Percentiles rank a stretch among this genome's conserved stretches.
phyloP scores from a whole-genome alignment of 2,329 filamentous ascomycete genomes.

The Aureobasidium sp. region DNA sequence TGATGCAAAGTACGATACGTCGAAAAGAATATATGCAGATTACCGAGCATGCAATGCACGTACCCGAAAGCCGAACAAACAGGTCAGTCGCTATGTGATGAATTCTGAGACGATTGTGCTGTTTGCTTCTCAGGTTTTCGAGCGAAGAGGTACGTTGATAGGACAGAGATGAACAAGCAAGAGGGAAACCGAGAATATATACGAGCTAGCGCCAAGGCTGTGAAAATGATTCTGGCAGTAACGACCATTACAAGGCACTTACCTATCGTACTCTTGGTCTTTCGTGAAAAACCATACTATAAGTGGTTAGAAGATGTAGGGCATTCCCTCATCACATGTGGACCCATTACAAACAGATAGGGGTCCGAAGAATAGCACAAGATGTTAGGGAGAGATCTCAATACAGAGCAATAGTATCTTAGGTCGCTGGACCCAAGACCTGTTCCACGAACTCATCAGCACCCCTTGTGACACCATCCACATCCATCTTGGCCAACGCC shows the following conservation, averaged over 20 bases:
- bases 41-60: neutral
- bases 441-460: slow-evolving; percentile 53
- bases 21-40: neutral
- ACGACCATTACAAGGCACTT: neutral
- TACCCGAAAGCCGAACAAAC: neutral
- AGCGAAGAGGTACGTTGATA: neutral
- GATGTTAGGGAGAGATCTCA: too few relatives aligned
- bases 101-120: neutral
- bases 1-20: neutral
- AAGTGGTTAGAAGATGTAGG: too few relatives aligned
- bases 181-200: neutral
- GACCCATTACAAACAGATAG: too few relatives aligned
- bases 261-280: too few relatives aligned
- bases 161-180: neutral
- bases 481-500: slow-evolving; percentile 59
- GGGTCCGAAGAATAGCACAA: too few relatives aligned
- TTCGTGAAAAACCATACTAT: too few relatives aligned
- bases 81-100: neutral
- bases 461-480: slow-evolving; percentile 53
- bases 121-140: neutral
- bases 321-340: too few relatives aligned
- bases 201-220: neutral
- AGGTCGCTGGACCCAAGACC: neutral
- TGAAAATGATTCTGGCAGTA: neutral
- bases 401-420: neutral